These are phyloP conservation scores for Phytopythium oedochilum DNA, from an alignment of 352 stramenopile genomes.

Conservation along the genomic window DNA sequence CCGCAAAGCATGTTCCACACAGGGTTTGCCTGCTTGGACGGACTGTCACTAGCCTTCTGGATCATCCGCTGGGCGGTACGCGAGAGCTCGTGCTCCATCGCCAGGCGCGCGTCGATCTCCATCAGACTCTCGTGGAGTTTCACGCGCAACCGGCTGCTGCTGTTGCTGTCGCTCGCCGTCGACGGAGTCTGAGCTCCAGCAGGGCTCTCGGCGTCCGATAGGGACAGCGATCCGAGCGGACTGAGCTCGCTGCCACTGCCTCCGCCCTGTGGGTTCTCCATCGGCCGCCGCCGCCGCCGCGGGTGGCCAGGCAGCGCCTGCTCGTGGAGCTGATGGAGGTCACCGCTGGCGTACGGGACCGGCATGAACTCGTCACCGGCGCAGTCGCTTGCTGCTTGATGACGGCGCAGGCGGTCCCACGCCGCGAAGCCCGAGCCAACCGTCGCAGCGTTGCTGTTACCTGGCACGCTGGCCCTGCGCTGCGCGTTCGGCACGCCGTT, in stretches of 20 bases:
- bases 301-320: not conserved
- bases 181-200: constrained; percentile 1
- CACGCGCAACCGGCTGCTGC: constrained; percentile 37
- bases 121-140: constrained; percentile 58
- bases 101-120: constrained; percentile 54
- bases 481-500: not conserved
- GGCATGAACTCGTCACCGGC: constrained; percentile 30
- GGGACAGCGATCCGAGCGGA: constrained; percentile 11
- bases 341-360: constrained; percentile 14
- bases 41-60: constrained; percentile 22
- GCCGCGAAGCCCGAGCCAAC: constrained; percentile 27
- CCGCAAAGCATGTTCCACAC: constrained; percentile 74
- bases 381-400: constrained; percentile 2
- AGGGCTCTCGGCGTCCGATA: constrained; percentile 23
- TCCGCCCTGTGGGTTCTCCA: constrained; percentile 35
- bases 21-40: constrained; percentile 19
- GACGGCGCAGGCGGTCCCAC: constrained; percentile 39
- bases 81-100: constrained; percentile 34
- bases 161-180: not conserved
- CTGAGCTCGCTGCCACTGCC: constrained; percentile 20
- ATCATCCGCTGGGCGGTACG: constrained; percentile 22
- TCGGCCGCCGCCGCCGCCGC: not conserved
- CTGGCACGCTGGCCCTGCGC: not conserved
- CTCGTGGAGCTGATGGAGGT: not conserved
- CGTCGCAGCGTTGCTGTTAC: not conserved